These are phyloP conservation scores for Phoma herbarum DNA, from an alignment of 2,329 filamentous ascomycete genomes.

Conservation along the genomic window DNA sequence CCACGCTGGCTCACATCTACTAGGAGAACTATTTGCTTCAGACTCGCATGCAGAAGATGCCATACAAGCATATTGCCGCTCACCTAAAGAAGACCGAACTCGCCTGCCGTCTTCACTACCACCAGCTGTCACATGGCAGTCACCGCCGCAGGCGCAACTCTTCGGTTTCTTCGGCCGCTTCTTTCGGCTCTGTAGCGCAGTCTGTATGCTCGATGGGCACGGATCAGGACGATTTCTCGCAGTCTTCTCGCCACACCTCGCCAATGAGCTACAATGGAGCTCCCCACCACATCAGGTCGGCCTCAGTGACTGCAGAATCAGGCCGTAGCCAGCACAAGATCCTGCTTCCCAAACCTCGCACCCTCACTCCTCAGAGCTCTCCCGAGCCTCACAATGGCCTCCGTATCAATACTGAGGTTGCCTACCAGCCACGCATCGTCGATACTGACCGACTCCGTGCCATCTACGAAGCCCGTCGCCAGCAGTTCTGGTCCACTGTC, in stretches of 20 bases:
- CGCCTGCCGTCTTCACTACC: slow-evolving; percentile 86
- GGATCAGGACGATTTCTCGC: slow-evolving; percentile 49
- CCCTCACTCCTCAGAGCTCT: slow-evolving; percentile 53
- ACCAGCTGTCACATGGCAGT: slow-evolving; percentile 83
- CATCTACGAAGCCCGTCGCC: slow-evolving; percentile 75
- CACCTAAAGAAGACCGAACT: slow-evolving; percentile 89
- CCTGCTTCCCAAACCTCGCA: slow-evolving; percentile 70
- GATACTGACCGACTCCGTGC: slow-evolving; percentile 73
- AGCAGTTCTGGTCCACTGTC: slow-evolving; percentile 76
- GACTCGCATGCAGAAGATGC: slow-evolving; percentile 86
- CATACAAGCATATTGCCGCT: slow-evolving; percentile 87
- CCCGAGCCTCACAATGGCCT: slow-evolving; percentile 51
- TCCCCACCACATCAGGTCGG: slow-evolving; percentile 48
- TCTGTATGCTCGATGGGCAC: slow-evolving; percentile 52
- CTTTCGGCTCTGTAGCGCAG: slow-evolving; percentile 49
- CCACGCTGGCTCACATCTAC: slow-evolving; percentile 29
- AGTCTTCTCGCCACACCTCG: slow-evolving; percentile 52
- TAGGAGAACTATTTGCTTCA: slow-evolving; percentile 86
- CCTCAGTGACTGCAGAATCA: slow-evolving; percentile 59
- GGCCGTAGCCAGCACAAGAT: slow-evolving; percentile 61
- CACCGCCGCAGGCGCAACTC: slow-evolving; percentile 80
- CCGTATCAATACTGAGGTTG: slow-evolving; percentile 57
- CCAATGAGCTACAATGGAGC: slow-evolving; percentile 54
- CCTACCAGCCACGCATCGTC: slow-evolving; percentile 58
- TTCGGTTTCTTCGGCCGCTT: slow-evolving; percentile 68